phyloP scores from a whole-genome alignment of 352 stramenopile species.

The Blastocystis sp. region DNA sequence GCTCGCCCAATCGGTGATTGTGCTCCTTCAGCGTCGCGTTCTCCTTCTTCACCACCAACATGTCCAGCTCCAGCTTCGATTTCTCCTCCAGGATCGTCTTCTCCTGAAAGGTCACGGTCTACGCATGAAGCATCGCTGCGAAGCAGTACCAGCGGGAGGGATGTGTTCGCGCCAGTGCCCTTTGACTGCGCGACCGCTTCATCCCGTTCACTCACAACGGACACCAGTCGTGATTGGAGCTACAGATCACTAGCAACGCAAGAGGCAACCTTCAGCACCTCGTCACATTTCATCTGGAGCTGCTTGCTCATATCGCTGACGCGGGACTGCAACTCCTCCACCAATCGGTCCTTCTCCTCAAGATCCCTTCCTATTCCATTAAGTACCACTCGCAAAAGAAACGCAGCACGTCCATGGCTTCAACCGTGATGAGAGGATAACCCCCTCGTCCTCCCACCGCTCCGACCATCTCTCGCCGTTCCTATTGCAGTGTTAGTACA shows the following conservation, averaged over 20 bases:
- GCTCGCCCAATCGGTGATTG: slow-evolving; percentile 43
- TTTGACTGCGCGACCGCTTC: background rate
- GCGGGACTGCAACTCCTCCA: background rate
- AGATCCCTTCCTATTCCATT: slow-evolving; percentile 13
- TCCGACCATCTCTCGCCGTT: background rate
- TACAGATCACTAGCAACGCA: background rate
- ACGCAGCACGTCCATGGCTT: slow-evolving; percentile 11
- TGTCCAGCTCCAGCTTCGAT: slow-evolving; percentile 38
- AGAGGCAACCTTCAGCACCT: background rate
- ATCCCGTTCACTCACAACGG: slow-evolving; percentile 1
- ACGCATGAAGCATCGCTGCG: background rate
- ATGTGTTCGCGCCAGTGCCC: background rate
- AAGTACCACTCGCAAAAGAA: background rate
- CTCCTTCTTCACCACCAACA: slow-evolving; percentile 13
- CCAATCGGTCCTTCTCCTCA: background rate
- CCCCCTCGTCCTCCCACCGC: background rate
- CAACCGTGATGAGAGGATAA: background rate
- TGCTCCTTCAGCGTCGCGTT: slow-evolving; percentile 23
- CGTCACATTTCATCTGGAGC: background rate
- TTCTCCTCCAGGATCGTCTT: slow-evolving; percentile 46
- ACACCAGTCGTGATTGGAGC: slow-evolving; percentile 10
- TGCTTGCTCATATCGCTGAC: background rate
- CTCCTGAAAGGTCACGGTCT: slow-evolving; percentile 17
- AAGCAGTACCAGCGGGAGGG: background rate
- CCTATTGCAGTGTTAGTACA: background rate